These are phyloP conservation scores for Juncus inflexus DNA, from an alignment of 176 grass and related monocot species.

Conservation along the genomic window DNA sequence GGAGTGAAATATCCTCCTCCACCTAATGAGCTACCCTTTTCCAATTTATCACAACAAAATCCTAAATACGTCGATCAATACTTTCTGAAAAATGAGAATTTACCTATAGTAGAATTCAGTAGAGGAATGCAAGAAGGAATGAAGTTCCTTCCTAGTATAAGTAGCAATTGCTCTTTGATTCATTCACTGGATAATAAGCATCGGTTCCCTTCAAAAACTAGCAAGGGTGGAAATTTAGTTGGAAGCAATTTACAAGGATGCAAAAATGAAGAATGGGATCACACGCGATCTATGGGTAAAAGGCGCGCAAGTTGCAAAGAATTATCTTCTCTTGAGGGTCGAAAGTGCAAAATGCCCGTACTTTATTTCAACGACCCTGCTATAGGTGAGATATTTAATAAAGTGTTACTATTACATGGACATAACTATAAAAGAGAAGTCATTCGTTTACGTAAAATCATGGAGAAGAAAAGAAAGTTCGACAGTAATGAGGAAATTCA, in stretches of 20 bases:
- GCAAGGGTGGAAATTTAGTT: neutral
- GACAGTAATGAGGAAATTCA: slow-evolving; percentile 25
- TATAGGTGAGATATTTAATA: neutral
- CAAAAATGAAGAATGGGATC: neutral
- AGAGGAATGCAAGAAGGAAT: slow-evolving; percentile 13
- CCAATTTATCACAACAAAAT: neutral
- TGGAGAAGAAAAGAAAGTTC: slow-evolving; percentile 24
- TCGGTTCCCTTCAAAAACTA: too few relatives aligned
- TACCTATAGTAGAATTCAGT: slow-evolving; percentile 27
- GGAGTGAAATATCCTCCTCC: slow-evolving; percentile 24
- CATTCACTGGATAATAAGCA: neutral
- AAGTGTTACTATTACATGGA: too few relatives aligned
- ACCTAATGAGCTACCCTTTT: too few relatives aligned
- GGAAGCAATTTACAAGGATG: neutral
- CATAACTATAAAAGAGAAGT: neutral
- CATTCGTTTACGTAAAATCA: slow-evolving; percentile 21
- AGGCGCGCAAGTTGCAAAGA: neutral
- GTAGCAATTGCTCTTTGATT: slow-evolving; percentile 10
- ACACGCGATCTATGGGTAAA: neutral
- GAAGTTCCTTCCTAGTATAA: slow-evolving; percentile 10
- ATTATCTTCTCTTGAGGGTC: slow-evolving; percentile 12
- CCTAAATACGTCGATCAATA: neutral
- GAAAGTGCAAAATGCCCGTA: slow-evolving; percentile 24
- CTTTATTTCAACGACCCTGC: slow-evolving; percentile 9
- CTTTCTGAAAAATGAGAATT: neutral